Evolutionary conservation across 2,329 filamentous ascomycete species (phyloP), one percentile per base, ranked within the genome.

Genomic region (Ophiostoma sp.): DNA sequence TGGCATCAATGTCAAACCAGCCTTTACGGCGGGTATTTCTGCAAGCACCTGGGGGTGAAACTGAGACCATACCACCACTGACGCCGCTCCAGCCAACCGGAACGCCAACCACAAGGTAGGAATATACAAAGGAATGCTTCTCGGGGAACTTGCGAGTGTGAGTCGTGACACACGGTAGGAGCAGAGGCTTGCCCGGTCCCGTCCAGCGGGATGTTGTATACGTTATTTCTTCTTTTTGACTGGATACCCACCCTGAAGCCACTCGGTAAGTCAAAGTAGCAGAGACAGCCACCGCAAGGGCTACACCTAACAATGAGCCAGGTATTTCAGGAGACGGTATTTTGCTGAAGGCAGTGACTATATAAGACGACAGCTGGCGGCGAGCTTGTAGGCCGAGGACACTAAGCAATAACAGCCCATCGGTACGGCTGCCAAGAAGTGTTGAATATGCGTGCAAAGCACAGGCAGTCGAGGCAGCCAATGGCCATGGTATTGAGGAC

Each of bases 71-170:
- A 9, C 82, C 82, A 18, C 55, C 27, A n/a, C 80, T 77, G 58
- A 78, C 78, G 5, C 87, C 88, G 66, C 79, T 78, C 76, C 84
- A 87, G n/a, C 83, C 83, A 38, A 92, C 81, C 0, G 89, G 89
- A 55, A 90, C 81, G 0, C 89, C 89, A 40, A 87, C 85, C 63
- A 88, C 81, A 1, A 93, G 82, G 75, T 92, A 92, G 0, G 88
- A 87, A 74, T 92, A 91, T 0, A 80, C 80, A 74, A 93, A 93
- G 0, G 82, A 82, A 74, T 92, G 87, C 69, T 83, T 85, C 74
- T 86, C 82, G 0, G 90, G 90, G 69, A 89, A 87, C n/a, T 89
- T 75, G 18, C 89, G 82, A 4, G 83, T 79, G 75, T 93, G 90
- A 2, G 83, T 87, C 14, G 87, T 91, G 62, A 79, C 81, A 73